Conservation (phyloP, 2,329 filamentous ascomycete species). For the Cryphonectria naterciae region DNA sequence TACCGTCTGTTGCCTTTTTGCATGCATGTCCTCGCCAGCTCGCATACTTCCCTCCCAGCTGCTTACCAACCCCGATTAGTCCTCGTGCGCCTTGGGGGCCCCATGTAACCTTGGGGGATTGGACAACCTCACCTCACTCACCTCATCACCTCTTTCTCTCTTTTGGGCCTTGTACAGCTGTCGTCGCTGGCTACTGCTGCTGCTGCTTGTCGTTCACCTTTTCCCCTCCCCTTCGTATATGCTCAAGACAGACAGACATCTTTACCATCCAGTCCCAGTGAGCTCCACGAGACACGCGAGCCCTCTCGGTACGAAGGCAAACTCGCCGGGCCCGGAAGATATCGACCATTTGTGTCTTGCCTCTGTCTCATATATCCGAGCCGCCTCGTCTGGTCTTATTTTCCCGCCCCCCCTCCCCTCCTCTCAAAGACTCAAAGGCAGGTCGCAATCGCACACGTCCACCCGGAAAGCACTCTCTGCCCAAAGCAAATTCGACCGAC, state of each 20-base stretch:
- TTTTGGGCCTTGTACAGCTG: conserved; percentile 8
- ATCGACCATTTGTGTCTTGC: background rate
- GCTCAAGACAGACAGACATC: background rate
- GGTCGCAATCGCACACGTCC: background rate
- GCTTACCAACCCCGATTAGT: conserved; percentile 12
- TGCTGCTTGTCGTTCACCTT: background rate
- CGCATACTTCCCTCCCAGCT: background rate
- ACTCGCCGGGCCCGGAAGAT: background rate
- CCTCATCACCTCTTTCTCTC: conserved; percentile 4
- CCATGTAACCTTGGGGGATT: conserved; percentile 26
- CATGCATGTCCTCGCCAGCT: background rate
- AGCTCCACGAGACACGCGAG: background rate
- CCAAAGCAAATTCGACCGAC: background rate
- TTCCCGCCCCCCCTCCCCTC: background rate
- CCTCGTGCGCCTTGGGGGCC: conserved; percentile 10
- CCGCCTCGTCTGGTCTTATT: conserved; percentile 11
- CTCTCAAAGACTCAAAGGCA: background rate
- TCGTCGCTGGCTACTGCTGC: background rate
- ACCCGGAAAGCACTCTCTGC: background rate
- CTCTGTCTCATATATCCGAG: background rate
- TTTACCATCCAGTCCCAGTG: background rate
- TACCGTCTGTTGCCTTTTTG: background rate
- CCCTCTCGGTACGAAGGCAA: background rate
- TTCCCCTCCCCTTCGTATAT: background rate
- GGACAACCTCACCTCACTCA: conserved; percentile 25